Evolutionary conservation across 768 basidiomycete genomes (phyloP).

Genomic region (Rhodotorula sphaerocarpa): DNA sequence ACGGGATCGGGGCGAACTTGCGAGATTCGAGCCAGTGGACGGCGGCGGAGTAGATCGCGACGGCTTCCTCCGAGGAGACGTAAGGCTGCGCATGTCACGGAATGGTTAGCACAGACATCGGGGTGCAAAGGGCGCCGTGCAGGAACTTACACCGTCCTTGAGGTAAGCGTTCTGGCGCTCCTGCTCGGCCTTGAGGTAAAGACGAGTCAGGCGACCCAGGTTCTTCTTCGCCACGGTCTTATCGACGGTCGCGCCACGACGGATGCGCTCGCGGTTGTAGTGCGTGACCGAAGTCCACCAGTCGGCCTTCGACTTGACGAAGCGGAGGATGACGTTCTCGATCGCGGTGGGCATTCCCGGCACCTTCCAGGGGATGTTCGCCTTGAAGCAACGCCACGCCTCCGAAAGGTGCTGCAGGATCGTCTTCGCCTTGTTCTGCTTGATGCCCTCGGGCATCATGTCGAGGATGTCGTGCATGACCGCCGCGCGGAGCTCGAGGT

Average conservation of each 20-base stretch:
- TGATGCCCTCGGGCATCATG: conserved; percentile 99
- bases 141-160: conserved; percentile 66
- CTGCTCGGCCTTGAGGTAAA: conserved; percentile 97
- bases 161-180: conserved; percentile 97
- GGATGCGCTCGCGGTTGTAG: conserved; percentile 94
- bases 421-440: conserved; percentile 99
- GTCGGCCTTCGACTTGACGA: conserved; percentile 98
- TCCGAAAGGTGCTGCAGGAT: conserved; percentile 96
- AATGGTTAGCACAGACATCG: neutral
- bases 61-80: conserved; percentile 96
- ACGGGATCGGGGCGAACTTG: conserved; percentile 97
- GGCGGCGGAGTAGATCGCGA: conserved; percentile 95
- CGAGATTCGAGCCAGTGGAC: conserved; percentile 98
- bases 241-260: conserved; percentile 91
- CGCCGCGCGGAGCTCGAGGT: conserved; percentile 90
- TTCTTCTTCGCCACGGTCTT: conserved; percentile 99
- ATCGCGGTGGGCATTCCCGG: conserved; percentile 99
- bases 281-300: conserved; percentile 99
- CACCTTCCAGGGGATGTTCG: conserved; percentile 93
- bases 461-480: conserved; percentile 99
- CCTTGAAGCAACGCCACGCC: conserved; percentile 63
- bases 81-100: conserved; percentile 54
- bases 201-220: conserved; percentile 88
- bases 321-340: conserved; percentile 96
- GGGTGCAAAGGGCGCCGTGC: no score